Evolutionary conservation across 441 rosid genomes (phyloP).

Genomic region (Populus tomentosa): DNA sequence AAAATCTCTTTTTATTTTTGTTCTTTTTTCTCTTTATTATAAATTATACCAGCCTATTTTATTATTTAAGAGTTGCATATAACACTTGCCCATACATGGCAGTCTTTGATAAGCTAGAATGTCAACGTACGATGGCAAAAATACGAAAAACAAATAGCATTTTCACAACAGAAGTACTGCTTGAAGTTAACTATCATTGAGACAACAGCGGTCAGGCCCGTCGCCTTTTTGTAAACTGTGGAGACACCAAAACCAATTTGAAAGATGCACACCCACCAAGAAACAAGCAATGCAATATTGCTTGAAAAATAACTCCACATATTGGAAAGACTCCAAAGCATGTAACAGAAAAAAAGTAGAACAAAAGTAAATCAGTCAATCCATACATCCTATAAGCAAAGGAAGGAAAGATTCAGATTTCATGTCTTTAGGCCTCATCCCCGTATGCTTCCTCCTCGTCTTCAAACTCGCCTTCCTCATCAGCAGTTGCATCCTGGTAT

Average conservation of each 20-base stretch:
- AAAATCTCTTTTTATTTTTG: no score
- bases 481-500: slow-evolving; percentile 53
- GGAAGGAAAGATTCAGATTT: not conserved
- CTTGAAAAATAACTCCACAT: not conserved
- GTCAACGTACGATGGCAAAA: not conserved
- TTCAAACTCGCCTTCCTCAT: slow-evolving; percentile 37
- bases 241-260: not conserved
- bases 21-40: no score
- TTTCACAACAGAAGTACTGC: not conserved
- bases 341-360: not conserved
- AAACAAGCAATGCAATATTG: not conserved
- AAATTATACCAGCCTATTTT: no score
- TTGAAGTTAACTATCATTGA: no score
- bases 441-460: slow-evolving; percentile 37
- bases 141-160: not conserved
- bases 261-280: not conserved
- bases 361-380: not conserved
- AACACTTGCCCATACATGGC: not conserved
- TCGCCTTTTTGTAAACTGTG: not conserved
- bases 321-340: not conserved
- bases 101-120: no score
- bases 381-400: slow-evolving; percentile 13
- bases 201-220: not conserved
- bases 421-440: slow-evolving; percentile 26
- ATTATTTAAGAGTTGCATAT: no score